Evolutionary conservation across 306 rosid species (phyloP).

Genomic region (Albizia julibrissin): DNA sequence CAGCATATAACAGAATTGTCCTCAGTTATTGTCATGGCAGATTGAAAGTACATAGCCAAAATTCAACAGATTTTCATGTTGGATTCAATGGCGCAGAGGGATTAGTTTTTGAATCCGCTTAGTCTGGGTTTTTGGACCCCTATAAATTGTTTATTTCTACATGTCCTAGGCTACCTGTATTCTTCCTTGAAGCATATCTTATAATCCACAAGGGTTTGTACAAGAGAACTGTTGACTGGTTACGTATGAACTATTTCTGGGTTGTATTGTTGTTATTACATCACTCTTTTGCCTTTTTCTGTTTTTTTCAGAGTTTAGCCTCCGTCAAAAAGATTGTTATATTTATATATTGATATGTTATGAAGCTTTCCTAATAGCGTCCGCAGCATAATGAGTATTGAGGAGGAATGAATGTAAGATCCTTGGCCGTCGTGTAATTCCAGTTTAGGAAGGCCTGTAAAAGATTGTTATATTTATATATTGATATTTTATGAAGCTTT

Average conservation of each 20-base stretch:
- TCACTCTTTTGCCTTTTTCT: neutral
- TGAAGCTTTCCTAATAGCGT: no score
- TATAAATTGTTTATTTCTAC: conserved; percentile 32
- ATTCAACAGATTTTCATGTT: conserved; percentile 52
- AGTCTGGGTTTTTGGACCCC: conserved; percentile 43
- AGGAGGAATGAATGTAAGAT: no score
- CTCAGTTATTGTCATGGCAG: conserved; percentile 46
- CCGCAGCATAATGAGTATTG: neutral
- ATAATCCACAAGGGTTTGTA: conserved; percentile 31
- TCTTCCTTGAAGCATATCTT: conserved; percentile 30
- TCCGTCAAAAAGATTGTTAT: neutral
- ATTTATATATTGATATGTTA: neutral
- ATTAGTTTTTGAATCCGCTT: conserved; percentile 36
- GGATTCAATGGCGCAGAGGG: conserved; percentile 46
- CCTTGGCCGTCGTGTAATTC: neutral
- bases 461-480: neutral
- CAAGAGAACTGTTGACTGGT: conserved; percentile 27
- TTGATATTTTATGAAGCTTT: no score
- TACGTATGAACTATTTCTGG: conserved; percentile 29
- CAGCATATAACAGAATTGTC: conserved; percentile 34
- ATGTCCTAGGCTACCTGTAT: conserved; percentile 32
- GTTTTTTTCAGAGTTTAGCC: neutral
- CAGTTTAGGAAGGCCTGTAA: no score
- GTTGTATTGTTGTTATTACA: conserved; percentile 20
- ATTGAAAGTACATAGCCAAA: conserved; percentile 37